Conservation (phyloP, 768 basidiomycete species). For the Hebeloma cylindrosporum region DNA sequence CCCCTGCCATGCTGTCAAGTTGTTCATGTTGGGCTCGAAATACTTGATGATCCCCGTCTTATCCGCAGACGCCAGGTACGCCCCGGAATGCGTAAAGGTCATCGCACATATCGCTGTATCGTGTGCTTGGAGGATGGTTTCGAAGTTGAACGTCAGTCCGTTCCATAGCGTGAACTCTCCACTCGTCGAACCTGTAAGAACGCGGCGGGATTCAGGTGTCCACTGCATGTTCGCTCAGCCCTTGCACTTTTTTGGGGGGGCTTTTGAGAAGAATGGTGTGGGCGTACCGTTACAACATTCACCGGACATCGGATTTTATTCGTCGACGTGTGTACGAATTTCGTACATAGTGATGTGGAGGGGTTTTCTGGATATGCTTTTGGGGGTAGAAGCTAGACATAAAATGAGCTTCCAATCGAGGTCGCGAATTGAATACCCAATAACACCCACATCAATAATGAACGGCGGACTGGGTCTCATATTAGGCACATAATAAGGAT, state of each 20-base stretch:
- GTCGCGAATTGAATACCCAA: slow-evolving; percentile 12
- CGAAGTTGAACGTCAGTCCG: slow-evolving; percentile 98
- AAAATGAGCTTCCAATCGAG: slow-evolving; percentile 19
- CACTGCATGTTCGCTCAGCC: too few relatives aligned
- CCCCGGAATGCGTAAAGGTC: slow-evolving; percentile 89
- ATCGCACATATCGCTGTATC: slow-evolving; percentile 92
- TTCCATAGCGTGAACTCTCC: slow-evolving; percentile 99
- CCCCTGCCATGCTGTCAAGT: slow-evolving; percentile 90
- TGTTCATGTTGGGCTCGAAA: slow-evolving; percentile 99
- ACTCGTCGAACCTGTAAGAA: slow-evolving; percentile 92
- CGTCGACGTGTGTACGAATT: slow-evolving; percentile 97
- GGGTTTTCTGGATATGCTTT: slow-evolving; percentile 89
- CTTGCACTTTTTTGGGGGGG: slow-evolving; percentile 3
- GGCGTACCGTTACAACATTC: slow-evolving; percentile 86
- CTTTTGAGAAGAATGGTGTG: not conserved
- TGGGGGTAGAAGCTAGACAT: slow-evolving; percentile 81
- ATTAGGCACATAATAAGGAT: slow-evolving; percentile 70
- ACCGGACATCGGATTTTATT: slow-evolving; percentile 99
- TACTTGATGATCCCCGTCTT: slow-evolving; percentile 96
- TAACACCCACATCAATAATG: slow-evolving; percentile 75
- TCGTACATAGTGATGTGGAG: slow-evolving; percentile 92
- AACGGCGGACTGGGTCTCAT: slow-evolving; percentile 86
- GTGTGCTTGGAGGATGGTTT: slow-evolving; percentile 98
- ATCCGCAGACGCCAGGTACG: slow-evolving; percentile 90
- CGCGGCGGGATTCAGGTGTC: slow-evolving; percentile 94